These are phyloP conservation scores for Styphnolobium japonicum DNA, from an alignment of 306 rosid genomes.

Conservation along the genomic window DNA sequence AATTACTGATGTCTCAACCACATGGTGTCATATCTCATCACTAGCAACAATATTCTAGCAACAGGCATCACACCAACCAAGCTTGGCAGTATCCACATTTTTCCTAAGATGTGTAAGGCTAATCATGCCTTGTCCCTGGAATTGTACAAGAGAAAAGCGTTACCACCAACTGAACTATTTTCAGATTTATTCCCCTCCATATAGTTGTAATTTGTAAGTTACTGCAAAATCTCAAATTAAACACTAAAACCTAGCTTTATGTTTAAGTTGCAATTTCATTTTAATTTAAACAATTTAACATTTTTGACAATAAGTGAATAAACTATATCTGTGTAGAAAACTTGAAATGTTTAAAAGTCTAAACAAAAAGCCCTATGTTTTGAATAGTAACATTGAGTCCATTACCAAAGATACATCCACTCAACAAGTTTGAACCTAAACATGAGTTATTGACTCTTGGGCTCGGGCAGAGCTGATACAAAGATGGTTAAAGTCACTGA, in stretches of 20 bases:
- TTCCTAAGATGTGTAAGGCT: slow-evolving; percentile 59
- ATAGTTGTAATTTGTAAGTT: neutral
- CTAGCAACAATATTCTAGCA: slow-evolving; percentile 80
- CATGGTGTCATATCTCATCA: slow-evolving; percentile 82
- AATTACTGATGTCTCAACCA: slow-evolving; percentile 74
- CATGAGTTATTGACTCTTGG: neutral
- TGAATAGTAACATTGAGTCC: neutral
- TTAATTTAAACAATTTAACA: neutral
- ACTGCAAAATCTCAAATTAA: neutral
- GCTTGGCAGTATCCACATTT: slow-evolving; percentile 62
- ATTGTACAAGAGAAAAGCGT: neutral
- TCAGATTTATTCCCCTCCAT: neutral
- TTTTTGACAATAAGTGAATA: neutral
- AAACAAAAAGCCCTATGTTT: neutral
- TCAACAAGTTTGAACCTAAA: neutral
- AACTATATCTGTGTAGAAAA: neutral
- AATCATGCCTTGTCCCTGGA: slow-evolving; percentile 88
- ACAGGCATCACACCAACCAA: slow-evolving; percentile 84
- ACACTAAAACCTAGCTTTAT: neutral
- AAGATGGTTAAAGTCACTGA: neutral
- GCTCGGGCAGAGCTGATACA: neutral
- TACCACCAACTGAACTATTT: neutral
- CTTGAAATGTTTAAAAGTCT: neutral
- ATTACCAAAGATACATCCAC: too few species aligned
- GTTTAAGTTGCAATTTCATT: slow-evolving; percentile 8